A percentile compares a stretch with the other conserved stretches of the same genome.
These are phyloP conservation scores for Crithidia fasciculata DNA, from an alignment of 208 protist species.

Conservation along the genomic window DNA sequence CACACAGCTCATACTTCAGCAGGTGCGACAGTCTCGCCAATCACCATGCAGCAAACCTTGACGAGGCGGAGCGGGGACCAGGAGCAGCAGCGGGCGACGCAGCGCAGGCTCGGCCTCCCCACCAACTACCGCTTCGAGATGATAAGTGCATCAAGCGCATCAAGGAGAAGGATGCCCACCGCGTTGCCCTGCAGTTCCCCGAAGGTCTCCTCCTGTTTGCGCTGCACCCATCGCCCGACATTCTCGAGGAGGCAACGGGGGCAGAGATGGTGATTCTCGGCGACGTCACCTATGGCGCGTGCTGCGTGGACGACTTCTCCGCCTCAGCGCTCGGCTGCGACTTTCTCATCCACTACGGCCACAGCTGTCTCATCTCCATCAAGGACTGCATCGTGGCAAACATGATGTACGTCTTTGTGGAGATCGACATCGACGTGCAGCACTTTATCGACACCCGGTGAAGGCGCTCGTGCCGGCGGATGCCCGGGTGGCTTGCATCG, in stretches of 20 bases:
- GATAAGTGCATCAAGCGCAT: constrained; percentile 98
- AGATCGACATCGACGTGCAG: constrained; percentile 97
- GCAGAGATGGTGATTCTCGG: constrained; percentile 97
- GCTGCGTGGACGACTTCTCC: constrained; percentile 99
- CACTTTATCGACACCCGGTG: constrained; percentile 97
- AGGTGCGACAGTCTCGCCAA: no score
- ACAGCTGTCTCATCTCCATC: constrained; percentile 97
- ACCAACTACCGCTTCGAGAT: constrained; percentile 99
- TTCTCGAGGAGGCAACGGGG: constrained; percentile 91
- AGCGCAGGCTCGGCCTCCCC: constrained; percentile 78
- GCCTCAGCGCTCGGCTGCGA: constrained; percentile 95
- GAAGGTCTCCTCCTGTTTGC: constrained; percentile 98
- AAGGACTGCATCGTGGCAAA: constrained; percentile 91
- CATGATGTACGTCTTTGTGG: constrained; percentile 99
- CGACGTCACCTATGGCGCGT: constrained; percentile 99
- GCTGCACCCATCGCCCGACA: constrained; percentile 97
- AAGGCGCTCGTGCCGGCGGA: constrained; percentile 85
- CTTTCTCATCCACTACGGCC: constrained; percentile 99
- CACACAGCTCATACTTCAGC: no score
- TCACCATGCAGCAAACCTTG: constrained; percentile 14
- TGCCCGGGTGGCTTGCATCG: constrained; percentile 90
- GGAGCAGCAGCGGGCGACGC: constrained; percentile 33
- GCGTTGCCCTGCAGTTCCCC: constrained; percentile 98
- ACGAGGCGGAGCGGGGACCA: constrained; percentile 24
- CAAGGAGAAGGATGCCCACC: constrained; percentile 76